These are phyloP conservation scores for Dillenia suffruticosa DNA, from an alignment of 164 flowering plant genomes.

Conservation along the genomic window DNA sequence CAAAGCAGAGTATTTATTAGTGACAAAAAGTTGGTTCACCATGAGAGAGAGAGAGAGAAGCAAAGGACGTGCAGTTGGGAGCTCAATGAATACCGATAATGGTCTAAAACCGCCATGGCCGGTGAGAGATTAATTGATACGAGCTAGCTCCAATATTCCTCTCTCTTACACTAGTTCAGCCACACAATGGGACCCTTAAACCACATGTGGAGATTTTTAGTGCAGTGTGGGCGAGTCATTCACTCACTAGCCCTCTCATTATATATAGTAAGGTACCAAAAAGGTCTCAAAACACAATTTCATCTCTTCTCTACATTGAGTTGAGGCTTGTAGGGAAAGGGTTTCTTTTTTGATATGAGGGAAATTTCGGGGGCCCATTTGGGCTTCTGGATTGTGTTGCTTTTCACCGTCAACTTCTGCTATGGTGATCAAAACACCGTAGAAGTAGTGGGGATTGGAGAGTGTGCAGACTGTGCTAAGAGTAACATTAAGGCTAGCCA, in stretches of 20 bases:
- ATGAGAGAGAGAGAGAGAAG: background rate
- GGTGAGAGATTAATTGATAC: constrained; percentile 11
- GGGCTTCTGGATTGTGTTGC: constrained; percentile 30
- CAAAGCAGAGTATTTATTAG: constrained; percentile 14
- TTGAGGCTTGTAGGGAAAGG: background rate
- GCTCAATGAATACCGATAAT: constrained; percentile 39
- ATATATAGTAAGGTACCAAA: background rate
- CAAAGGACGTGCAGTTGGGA: constrained; percentile 28
- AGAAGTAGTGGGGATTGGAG: constrained; percentile 67
- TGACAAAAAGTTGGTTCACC: constrained; percentile 8
- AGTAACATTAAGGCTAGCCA: constrained; percentile 40
- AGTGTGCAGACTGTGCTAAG: constrained; percentile 62
- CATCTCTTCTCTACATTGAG: background rate
- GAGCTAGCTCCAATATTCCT: constrained; percentile 2
- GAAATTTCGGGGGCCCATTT: constrained; percentile 26
- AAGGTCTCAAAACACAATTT: background rate
- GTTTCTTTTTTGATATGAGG: constrained; percentile 28
- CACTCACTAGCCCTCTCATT: background rate
- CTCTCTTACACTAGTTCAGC: constrained; percentile 4
- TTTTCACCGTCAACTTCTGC: constrained; percentile 30
- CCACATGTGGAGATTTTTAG: constrained; percentile 40
- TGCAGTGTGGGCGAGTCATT: constrained; percentile 20
- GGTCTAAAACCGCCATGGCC: constrained; percentile 9
- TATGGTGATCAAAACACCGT: constrained; percentile 31
- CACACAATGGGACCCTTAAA: constrained; percentile 18